These are phyloP conservation scores for Xanthoceras sorbifolium DNA, from an alignment of 345 rosid genomes.

Conservation along the genomic window DNA sequence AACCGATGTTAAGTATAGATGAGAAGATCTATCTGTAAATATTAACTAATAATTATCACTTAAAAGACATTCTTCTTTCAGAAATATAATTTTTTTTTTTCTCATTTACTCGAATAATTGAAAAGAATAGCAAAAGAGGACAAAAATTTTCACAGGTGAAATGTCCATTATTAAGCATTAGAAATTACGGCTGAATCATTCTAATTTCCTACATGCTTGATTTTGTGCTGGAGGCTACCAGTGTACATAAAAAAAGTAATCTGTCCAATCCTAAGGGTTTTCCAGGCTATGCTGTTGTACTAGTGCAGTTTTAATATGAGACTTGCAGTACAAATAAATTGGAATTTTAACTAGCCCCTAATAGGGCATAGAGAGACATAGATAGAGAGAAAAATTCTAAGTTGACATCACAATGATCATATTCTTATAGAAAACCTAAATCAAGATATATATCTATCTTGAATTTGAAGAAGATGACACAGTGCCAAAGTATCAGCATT, in stretches of 20 bases:
- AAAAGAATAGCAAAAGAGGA: not conserved
- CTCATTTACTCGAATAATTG: not conserved
- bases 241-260: not conserved
- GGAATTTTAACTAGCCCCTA: not conserved
- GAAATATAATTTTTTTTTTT: not conserved
- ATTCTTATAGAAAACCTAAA: not conserved
- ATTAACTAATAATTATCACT: not conserved
- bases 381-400: not conserved
- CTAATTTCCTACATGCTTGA: not conserved
- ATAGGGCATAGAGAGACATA: not conserved
- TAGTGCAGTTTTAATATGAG: not conserved
- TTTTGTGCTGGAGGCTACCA: not conserved
- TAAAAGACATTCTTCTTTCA: not conserved
- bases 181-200: not conserved
- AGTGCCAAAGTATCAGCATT: constrained; percentile 18
- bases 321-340: not conserved
- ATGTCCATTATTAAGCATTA: not conserved
- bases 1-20: constrained; percentile 19
- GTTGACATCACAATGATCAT: not conserved
- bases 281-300: not conserved
- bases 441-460: not conserved
- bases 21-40: constrained; percentile 14
- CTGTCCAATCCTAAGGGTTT: not conserved
- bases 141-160: constrained; percentile 4
- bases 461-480: constrained; percentile 6